Evolutionary conservation across 306 rosid genomes (phyloP), one percentile per base, ranked within the genome.

Genomic region (Canavalia ensiformis): DNA sequence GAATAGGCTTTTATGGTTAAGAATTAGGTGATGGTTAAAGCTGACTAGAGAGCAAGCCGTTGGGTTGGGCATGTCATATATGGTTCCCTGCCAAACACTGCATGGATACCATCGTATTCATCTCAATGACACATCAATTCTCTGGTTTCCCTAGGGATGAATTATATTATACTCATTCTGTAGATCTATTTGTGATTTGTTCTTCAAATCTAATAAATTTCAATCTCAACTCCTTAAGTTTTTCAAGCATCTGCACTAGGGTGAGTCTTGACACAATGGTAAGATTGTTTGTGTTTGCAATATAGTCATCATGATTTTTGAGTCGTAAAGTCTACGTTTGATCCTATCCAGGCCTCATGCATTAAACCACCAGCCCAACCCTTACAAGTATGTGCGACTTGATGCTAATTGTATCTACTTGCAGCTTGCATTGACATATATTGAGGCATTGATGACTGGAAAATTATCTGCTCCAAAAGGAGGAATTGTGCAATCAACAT

Each of bases 391-490:
- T 65, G 49, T 12, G 28, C 73, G 79, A 69, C 58, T 80, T 74
- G 8, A 71, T 66, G 35, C 33, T 50, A 55, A 46, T 79, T 49
- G 31, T 80, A 44, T 81, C 63, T 84, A 70, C 83, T 86, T 81
- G 86, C 93, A 95, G 99, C 92, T 95, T 83, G 94, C 97, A 9
- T 70, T 95, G 65, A 91, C 90, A 18, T 95, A 95, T 75, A 85
- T 86, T 8, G 97, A 95, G 84, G 94, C 97, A 76, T 82, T 90
- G 85, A 87, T 90, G 87, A 81, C 87, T 47, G 89, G 86, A 86
- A 89, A 82, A 77, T 82, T 90, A 85, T 88, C 89, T 74, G 74
- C 85, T 77, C 84, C 95, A 13, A 89, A 87, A 85, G 95, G 97
- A n/a, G 90, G 94, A 82, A 90, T 91, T 76, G 82, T 94, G 58